Conservation (phyloP, 2,329 filamentous ascomycete genomes). For the Lachnellula arida region DNA sequence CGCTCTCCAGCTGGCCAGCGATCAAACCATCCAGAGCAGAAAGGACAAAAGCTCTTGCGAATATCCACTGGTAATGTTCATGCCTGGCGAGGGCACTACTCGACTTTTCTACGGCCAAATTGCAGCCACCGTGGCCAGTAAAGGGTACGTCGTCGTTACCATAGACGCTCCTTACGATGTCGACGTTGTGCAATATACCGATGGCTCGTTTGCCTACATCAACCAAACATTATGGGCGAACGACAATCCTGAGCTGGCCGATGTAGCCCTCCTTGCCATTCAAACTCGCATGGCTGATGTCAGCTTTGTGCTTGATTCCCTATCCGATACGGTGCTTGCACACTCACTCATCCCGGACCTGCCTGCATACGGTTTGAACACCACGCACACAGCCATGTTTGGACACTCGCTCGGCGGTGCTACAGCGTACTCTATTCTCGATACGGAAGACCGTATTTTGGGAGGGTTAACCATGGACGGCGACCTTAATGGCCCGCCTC, state of each 20-base stretch:
- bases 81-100: conserved; percentile 27
- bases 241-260: neutral
- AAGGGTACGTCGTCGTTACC: conserved; percentile 33
- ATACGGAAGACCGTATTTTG: conserved; percentile 29
- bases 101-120: conserved; percentile 31
- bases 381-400: conserved; percentile 19
- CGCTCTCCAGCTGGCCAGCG: too few relatives aligned
- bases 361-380: neutral
- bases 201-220: conserved; percentile 18
- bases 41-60: neutral
- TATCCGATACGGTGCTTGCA: neutral
- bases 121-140: conserved; percentile 31
- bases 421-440: conserved; percentile 31
- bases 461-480: conserved; percentile 39
- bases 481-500: conserved; percentile 27
- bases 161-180: conserved; percentile 36
- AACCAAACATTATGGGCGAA: conserved; percentile 14
- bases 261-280: conserved; percentile 7
- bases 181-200: conserved; percentile 32
- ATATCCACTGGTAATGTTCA: conserved; percentile 33
- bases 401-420: conserved; percentile 35
- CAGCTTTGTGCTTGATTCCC: conserved; percentile 24
- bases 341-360: neutral
- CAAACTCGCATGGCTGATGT: conserved; percentile 21
- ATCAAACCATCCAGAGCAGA: too few relatives aligned